phyloP scores from a whole-genome alignment of 345 rosid species.

The Fremontodendron californicum region DNA sequence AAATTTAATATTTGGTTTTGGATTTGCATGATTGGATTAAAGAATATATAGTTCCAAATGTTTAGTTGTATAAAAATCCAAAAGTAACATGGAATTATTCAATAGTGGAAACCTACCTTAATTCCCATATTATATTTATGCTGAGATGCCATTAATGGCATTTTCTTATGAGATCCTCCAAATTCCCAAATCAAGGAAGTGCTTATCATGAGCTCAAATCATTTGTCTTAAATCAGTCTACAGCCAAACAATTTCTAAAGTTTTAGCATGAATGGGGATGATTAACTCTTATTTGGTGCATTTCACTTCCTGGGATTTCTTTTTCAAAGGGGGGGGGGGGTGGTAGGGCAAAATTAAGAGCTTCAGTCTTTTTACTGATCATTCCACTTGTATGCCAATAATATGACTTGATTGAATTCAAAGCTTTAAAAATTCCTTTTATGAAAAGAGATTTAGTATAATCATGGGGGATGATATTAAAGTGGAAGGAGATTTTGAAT shows the following conservation, averaged over 20 bases:
- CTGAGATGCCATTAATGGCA: slow-evolving; percentile 20
- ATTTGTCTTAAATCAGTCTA: too few species aligned
- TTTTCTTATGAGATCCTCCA: slow-evolving; percentile 23
- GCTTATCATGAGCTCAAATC: too few species aligned
- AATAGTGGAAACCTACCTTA: slow-evolving; percentile 12
- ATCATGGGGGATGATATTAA: background rate
- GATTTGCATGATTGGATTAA: background rate
- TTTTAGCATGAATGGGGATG: too few species aligned
- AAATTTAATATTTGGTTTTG: background rate
- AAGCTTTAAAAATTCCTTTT: background rate
- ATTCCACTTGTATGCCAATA: background rate
- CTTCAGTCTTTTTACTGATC: background rate
- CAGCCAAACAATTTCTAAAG: too few species aligned
- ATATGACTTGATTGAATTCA: background rate
- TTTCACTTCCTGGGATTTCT: background rate
- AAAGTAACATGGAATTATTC: slow-evolving; percentile 7
- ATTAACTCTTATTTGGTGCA: background rate
- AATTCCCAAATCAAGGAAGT: background rate
- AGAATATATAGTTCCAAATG: background rate
- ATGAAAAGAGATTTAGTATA: background rate
- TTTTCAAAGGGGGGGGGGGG: too few species aligned
- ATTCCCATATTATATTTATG: background rate
- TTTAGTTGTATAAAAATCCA: background rate
- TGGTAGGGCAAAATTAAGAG: background rate
- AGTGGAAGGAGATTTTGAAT: background rate